phyloP scores from a whole-genome alignment of 176 grass and related monocot species.

The Bromus sterilis region DNA sequence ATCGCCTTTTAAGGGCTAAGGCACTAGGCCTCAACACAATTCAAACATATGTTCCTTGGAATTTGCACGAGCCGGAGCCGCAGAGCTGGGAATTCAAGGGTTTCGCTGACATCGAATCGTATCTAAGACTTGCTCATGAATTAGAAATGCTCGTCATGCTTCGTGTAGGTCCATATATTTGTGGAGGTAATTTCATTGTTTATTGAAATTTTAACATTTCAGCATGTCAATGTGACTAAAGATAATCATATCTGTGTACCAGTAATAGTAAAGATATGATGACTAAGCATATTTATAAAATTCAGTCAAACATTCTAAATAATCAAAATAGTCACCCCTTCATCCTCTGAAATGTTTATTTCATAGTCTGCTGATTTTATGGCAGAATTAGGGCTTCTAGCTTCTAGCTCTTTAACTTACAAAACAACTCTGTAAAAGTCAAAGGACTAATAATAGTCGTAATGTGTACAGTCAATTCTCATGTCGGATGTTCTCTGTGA shows the following conservation, averaged over 20 bases:
- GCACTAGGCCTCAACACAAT: slow-evolving; percentile 88
- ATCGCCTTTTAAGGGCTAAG: slow-evolving; percentile 83
- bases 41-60: slow-evolving; percentile 97
- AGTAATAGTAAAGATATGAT: not conserved
- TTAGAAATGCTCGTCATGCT: slow-evolving; percentile 90
- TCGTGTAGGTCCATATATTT: slow-evolving; percentile 81
- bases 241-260: not conserved
- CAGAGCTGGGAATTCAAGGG: slow-evolving; percentile 60
- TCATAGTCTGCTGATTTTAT: not conserved
- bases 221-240: not conserved
- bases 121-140: slow-evolving; percentile 80
- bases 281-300: not conserved
- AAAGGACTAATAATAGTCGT: not conserved
- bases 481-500: not conserved
- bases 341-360: not conserved
- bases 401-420: not conserved
- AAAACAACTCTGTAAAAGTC: not conserved
- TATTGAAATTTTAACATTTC: not conserved
- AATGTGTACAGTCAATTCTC: not conserved
- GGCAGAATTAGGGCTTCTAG: not conserved
- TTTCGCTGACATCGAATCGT: slow-evolving; percentile 62
- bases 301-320: not conserved
- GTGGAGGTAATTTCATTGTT: slow-evolving; percentile 56
- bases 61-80: slow-evolving; percentile 74
- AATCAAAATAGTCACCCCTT: not conserved